These are phyloP conservation scores for Mucor saturninus DNA, from an alignment of 371 early-diverging fungal genomes.

Conservation along the genomic window DNA sequence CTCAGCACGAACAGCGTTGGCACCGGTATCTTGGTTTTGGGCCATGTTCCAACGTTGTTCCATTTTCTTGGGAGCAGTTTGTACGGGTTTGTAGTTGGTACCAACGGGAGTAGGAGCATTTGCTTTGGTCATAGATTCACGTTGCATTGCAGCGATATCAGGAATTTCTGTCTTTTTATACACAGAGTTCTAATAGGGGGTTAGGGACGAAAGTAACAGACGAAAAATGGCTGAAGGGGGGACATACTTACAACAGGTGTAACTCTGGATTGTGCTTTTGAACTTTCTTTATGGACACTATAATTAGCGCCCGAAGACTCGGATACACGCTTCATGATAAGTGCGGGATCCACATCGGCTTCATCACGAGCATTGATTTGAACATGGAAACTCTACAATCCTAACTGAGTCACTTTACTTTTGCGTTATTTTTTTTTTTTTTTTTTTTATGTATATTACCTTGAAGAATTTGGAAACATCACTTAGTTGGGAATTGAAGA, in stretches of 20 bases:
- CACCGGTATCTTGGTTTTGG: slow-evolving; percentile 28
- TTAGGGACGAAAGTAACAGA: no score
- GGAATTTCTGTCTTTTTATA: slow-evolving; percentile 70
- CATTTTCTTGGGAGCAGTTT: slow-evolving; percentile 51
- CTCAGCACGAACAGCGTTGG: slow-evolving; percentile 51
- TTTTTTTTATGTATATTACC: slow-evolving; percentile 41
- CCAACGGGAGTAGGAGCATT: slow-evolving; percentile 58
- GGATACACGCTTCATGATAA: slow-evolving; percentile 85
- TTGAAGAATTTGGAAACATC: slow-evolving; percentile 81
- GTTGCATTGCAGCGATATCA: slow-evolving; percentile 67
- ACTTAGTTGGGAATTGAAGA: slow-evolving; percentile 81
- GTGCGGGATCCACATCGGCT: slow-evolving; percentile 80
- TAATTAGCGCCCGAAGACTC: slow-evolving; percentile 92
- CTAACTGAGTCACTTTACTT: not conserved
- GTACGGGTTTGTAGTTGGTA: slow-evolving; percentile 49
- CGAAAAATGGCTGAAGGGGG: no score
- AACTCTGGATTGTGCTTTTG: slow-evolving; percentile 44
- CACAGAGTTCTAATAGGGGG: slow-evolving; percentile 53
- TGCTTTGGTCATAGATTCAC: slow-evolving; percentile 60
- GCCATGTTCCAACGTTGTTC: slow-evolving; percentile 45
- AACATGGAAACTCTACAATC: slow-evolving; percentile 78
- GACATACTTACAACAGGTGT: slow-evolving; percentile 54
- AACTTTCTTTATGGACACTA: slow-evolving; percentile 73
- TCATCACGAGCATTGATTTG: slow-evolving; percentile 90
- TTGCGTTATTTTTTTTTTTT: not conserved